Evolutionary conservation across 352 stramenopile genomes (phyloP), one percentile per base, ranked within the genome.

Genomic region (Phytophthora meadii): DNA sequence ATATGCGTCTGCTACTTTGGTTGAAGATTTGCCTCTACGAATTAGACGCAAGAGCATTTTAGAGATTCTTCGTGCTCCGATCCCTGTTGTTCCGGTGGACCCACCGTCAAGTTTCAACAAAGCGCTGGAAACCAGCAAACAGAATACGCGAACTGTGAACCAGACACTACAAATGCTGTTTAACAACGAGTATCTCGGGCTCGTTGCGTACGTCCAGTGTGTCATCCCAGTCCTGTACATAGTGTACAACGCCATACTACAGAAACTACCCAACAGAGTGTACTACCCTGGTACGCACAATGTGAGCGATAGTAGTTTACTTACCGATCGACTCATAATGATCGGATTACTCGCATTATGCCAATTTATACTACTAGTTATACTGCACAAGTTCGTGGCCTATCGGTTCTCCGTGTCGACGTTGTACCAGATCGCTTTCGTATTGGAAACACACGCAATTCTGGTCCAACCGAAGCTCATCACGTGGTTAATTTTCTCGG

Each of bases 101-200:
- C 30, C 30, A 14, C 30, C 30, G 8, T 14, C 30, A 14, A 14
- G 2, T 36, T 8, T 15, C 8, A 36, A 36, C 12, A 14, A 36
- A 12, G 30, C 30, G 30, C 8, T 36, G 1, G 49, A 70, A 30
- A 54, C 36, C 1, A 25, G 57, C 9, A 65, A 39, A 44, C 54
- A 72, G 39, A 72, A 72, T 25, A 70, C 68, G 3, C 37, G 24
- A 27, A 46, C 56, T 2, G 53, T 78, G 10, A 63, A 75, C 10
- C 55, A 78, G 34, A 54, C 57, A 3, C 61, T 72, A 7, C 60
- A 67, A 30, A 25, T 79, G 28, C 63, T 79, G 10, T 79, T 79
- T 45, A 56, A 72, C 9, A 76, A 65, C 63, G 67, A 79, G 24
- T 74, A 79, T 51, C 53, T 79, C 14, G 62, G 51, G 4, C 47